Evolutionary conservation across 768 basidiomycete genomes (phyloP), one percentile per base, ranked within the genome.

Genomic region (Mycena venus): DNA sequence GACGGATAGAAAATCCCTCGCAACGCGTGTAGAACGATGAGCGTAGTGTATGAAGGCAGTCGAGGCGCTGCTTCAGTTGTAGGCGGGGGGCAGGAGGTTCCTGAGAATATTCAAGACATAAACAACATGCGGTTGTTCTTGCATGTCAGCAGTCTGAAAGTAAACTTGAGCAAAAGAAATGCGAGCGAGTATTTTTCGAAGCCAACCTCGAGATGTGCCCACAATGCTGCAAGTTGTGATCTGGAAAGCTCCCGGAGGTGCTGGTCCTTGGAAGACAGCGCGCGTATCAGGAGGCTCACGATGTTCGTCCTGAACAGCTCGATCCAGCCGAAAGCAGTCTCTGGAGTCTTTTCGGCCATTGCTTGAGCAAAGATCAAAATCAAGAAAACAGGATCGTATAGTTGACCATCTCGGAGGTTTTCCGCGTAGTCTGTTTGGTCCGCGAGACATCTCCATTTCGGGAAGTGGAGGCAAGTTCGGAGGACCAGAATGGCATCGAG

Each of bases 1-100:
- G 95, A 92, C 0, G 98, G 97, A 74, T 95, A 93, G 83, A 96
- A 97, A 38, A 98, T 87, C 1, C 91, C 92, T 32, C 93, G 89
- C 6, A 98, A 84, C 2, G 95, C 91, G 75, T 99, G 96, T 3
- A 93, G 88, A 64, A 99, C 88, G 77, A 98, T 90, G 21, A 99
- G 90, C 2, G 95, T 92, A 6, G 92, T 90, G 73, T 94, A 93
- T 1, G 94, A 90, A 0, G 97, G 94, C 0, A 98, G 84, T 5
- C 95, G 90, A 3, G 80, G 84, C 0, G 90, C 85, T 7, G 83
- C 79, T 19, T 85, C 84, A 2, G 82, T 67, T 4, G 86, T 73
- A 1, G 89, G 84, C 3, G 86, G 78, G 14, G 88, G 86, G 17
- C n/a, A 93, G 80, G 1, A 87, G 78, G 78, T 96, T 89, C 74